Base-by-base conservation (phyloP, 345 rosid genomes). In the Kernera saxatilis region DNA sequence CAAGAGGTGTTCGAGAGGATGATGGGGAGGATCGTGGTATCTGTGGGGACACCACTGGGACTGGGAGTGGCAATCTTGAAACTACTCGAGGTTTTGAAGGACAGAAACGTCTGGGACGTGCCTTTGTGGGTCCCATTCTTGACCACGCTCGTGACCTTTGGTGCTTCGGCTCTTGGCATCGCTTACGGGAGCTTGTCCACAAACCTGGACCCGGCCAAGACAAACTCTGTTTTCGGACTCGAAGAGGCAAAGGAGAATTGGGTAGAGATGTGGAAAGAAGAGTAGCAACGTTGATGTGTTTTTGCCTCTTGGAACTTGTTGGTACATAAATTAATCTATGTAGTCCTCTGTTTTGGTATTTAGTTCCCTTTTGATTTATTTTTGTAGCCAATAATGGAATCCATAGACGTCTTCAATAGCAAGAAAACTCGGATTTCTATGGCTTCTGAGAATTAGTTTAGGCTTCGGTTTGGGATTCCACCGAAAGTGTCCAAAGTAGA, bases 261-360 rank as follows among this genome's bases (percentile, higher is more conserved):
- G 97, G 89, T 58, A 39, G 95, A 87, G 80, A 82, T 90, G 80
- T 90, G 97, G 98, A 79, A 77, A 39, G 88, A 88, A 55, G 96
- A 86, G 3, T 13, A 60, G 25, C 10, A 26, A 41, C 18, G 37
- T 29, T 49, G 17, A 48, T 70, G 13, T 61, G 46, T 37, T 14
- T 39, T 12, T 14, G 40, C 6, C 8, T 69, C 17, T 22, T 64
- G 58, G 32, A 25, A 64, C 22, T 18, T 40, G 43, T 40, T 10
- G n/a, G 44, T 43, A 54, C 43, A 54, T 41, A 41, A 12, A 30
- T 41, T 41, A 55, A 55, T 54, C 21, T 17, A 4, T 3, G 0
- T 54, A 30, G 19, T 56, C 53, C 15, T 11, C 10, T 40, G n/a
- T 56, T 52, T 54, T 53, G 21, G 10, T 44, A 22, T 53, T 53